Base-by-base conservation (phyloP, 805 yeast species). In the Candida ortonii region DNA sequence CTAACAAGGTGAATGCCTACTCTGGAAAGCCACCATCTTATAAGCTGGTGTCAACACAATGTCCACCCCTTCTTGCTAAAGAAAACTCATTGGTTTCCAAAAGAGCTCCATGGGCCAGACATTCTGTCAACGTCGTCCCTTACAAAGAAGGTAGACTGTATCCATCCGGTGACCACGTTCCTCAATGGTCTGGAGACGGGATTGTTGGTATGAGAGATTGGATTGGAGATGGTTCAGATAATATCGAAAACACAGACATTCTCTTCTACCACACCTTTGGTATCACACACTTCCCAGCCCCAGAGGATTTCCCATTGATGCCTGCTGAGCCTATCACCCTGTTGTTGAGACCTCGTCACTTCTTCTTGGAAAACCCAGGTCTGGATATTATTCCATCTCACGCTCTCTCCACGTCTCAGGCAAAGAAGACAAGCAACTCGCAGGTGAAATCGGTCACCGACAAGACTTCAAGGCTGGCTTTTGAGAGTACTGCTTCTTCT, bases 291-390 rank as follows among this genome's bases (percentile, higher is more conserved):
- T 80, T 83, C 75, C 94, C 94, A 40, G 80, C 89, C 10, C 90
- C 93, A 40, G 93, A 84, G 66, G 94, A 84, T 61, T 84, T 83
- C 80, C 93, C 93, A 38, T 74, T 84, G 45, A 84, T 84, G 93
- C 93, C 93, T 30, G 82, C 87, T 31, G 94, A 84, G 64, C 83
- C 86, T 52, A 79, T 84, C 52, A 76, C 81, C 40, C 67, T 84
- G 48, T 66, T 80, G 65, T 67, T 84, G 57, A 75, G 89, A 61
- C 93, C 93, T 49, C 71, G 90, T 58, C 78, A 84, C 62, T 78
- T 84, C 67, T 84, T 84, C 71, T 63, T 70, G 28, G 84, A 80
- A 58, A 84, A 83, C 61, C 93, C 94, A 20, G 82, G 76, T 33
- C 68, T 84, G 47, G 93, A 84, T 51, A 74, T 84, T 41, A 74